Evolutionary conservation across 305 asterid species (phyloP), one percentile per base, ranked within the genome.

Genomic region (Lippia alba): DNA sequence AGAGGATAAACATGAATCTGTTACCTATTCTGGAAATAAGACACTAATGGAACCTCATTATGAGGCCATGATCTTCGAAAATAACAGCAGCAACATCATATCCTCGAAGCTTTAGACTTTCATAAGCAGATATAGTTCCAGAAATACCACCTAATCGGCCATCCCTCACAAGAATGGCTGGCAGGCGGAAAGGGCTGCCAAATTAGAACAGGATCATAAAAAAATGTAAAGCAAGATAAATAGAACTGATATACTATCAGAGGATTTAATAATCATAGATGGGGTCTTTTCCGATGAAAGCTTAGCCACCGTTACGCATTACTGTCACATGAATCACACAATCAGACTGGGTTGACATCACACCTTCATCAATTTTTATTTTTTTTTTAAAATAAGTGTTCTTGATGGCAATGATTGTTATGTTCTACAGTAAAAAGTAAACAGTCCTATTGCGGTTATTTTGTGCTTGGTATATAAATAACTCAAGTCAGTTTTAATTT

Each of bases 71-170:
- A 67, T 94, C 97, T 84, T 92, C 97, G 72, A 94, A 76, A 63
- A 94, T 82, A 69, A 94, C 83, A 39, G 97, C 98, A 77, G 86
- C 91, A 76, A 92, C 86, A 71, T 94, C 98, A 56, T 90, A 94
- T 58, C 99, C 99, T 54, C 99, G 94, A 64, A 94, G 86, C 82
- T 74, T 90, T 69, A 92, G 70, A 67, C 90, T 88, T 82, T 94
- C 99, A 80, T 88, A 92, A 39, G 97, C 97, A 73, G 99, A 94
- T 76, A 94, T 92, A 36, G 99, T 94, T 79, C 91, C 99, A 8
- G 99, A 92, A 75, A 94, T 92, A 66, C 99, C 99, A 79, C 99
- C 99, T 80, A 92, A 76, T 54, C 86, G 81, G 69, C 99, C 98
- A 89, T 94, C 98, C 59, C 99, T 98, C 16, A 94, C 99, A 70